A percentile compares a stretch with the other conserved stretches of the same genome.
These are phyloP conservation scores for Pichia sp. DNA, from an alignment of 1,139 yeast genomes.

Conservation along the genomic window DNA sequence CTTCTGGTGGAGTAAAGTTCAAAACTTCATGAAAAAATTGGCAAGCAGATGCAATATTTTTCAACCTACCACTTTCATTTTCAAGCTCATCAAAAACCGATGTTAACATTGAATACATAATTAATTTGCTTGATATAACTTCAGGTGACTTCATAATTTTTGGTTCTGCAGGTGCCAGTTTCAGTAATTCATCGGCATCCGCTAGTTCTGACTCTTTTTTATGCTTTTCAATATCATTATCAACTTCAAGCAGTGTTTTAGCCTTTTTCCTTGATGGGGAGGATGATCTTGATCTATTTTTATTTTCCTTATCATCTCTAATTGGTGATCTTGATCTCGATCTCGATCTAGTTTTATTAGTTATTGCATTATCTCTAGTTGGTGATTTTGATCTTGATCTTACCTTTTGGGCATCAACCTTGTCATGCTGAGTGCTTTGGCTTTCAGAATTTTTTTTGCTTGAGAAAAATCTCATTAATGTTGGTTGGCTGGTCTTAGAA, in stretches of 20 bases:
- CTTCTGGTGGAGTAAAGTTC: conserved; percentile 28
- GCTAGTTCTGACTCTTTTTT: conserved; percentile 19
- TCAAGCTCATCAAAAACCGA: conserved; percentile 72
- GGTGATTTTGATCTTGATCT: too few species aligned
- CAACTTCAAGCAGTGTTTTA: conserved; percentile 7
- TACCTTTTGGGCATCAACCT: too few species aligned
- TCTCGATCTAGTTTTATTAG: conserved; percentile 1
- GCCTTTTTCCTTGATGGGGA: conserved; percentile 3
- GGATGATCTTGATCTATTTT: conserved; percentile 1
- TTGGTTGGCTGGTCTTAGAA: conserved; percentile 9
- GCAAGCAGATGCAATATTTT: conserved; percentile 69
- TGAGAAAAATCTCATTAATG: conserved; percentile 17
- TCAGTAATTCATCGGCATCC: conserved; percentile 22
- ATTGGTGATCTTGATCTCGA: conserved; percentile 11
- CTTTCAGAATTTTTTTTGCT: conserved; percentile 2
- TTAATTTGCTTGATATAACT: conserved; percentile 21
- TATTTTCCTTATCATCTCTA: not conserved
- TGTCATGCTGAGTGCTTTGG: too few species aligned
- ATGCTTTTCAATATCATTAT: conserved; percentile 17
- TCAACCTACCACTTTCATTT: conserved; percentile 70
- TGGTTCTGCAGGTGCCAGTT: conserved; percentile 19
- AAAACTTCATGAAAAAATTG: conserved; percentile 64
- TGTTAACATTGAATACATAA: conserved; percentile 61
- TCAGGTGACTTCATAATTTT: conserved; percentile 13
- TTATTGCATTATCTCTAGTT: too few species aligned